These are phyloP conservation scores for Penicilliopsis zonata DNA, from an alignment of 495 filamentous ascomycete species.

Conservation along the genomic window DNA sequence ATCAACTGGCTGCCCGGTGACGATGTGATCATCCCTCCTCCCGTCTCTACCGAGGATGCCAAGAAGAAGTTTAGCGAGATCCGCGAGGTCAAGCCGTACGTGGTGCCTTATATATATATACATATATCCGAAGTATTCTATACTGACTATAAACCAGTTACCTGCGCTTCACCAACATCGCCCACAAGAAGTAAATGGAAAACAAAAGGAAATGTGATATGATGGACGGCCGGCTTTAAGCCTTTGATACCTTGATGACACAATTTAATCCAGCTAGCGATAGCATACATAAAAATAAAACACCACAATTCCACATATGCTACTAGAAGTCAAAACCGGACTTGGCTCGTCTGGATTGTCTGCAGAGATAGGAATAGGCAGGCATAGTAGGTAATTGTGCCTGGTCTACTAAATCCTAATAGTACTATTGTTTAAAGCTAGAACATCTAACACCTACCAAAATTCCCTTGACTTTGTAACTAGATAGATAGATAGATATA, in stretches of 20 bases:
- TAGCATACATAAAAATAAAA: not conserved
- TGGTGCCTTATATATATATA: slow-evolving; percentile 9
- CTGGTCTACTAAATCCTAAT: not conserved
- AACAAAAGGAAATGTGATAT: not conserved
- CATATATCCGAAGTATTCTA: not conserved
- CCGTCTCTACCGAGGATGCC: slow-evolving; percentile 49
- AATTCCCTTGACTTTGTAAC: not conserved
- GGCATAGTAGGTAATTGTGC: too few species aligned
- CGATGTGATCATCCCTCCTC: slow-evolving; percentile 57
- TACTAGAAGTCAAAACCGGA: too few species aligned
- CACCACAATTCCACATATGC: not conserved
- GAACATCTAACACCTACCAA: not conserved
- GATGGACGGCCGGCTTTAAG: not conserved
- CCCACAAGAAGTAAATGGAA: not conserved
- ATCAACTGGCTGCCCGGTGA: slow-evolving; percentile 54
- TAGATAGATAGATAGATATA: not conserved
- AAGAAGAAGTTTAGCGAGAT: slow-evolving; percentile 56
- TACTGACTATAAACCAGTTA: not conserved
- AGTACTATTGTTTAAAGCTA: not conserved
- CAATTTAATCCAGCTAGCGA: not conserved
- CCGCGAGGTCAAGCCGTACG: slow-evolving; percentile 51
- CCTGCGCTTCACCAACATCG: slow-evolving; percentile 1
- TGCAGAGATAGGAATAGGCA: too few species aligned
- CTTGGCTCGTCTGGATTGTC: too few species aligned
- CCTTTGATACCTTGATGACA: not conserved